Evolutionary conservation across 179 eudicot genomes (phyloP).

Genomic region (Gypsophila paniculata): DNA sequence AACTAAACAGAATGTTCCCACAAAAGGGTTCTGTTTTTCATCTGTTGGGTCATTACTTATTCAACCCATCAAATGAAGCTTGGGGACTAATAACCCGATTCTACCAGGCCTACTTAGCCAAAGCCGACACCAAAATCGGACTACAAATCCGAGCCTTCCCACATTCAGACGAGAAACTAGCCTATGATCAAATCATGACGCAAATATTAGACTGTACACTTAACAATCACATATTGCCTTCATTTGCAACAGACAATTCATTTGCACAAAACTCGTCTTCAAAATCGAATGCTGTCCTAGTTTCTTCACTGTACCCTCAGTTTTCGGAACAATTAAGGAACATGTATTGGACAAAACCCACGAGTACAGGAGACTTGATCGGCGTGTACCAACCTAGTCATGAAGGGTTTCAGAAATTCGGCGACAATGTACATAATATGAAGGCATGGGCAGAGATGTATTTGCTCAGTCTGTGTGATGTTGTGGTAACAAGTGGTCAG

Average conservation of each 20-base stretch:
- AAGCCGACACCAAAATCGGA: constrained; percentile 55
- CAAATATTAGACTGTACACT: constrained; percentile 48
- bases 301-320: constrained; percentile 51
- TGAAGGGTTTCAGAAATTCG: constrained; percentile 51
- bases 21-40: constrained; percentile 52
- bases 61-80: constrained; percentile 57
- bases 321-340: constrained; percentile 44
- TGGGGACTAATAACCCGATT: constrained; percentile 69
- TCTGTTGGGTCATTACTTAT: constrained; percentile 54
- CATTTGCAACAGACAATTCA: constrained; percentile 16
- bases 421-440: constrained; percentile 40
- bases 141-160: constrained; percentile 56
- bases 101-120: constrained; percentile 56
- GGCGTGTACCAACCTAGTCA: constrained; percentile 58
- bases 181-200: constrained; percentile 39
- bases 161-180: constrained; percentile 9
- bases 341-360: constrained; percentile 56
- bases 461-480: constrained; percentile 61
- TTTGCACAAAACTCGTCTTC: neutral
- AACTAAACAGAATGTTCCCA: constrained; percentile 48
- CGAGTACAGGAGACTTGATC: constrained; percentile 44
- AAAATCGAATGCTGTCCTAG: constrained; percentile 43
- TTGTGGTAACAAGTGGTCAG: constrained; percentile 54
- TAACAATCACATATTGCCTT: constrained; percentile 44
- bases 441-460: constrained; percentile 79